phyloP scores from a whole-genome alignment of 169 alveolate species.

The Plasmodium gonderi region DNA sequence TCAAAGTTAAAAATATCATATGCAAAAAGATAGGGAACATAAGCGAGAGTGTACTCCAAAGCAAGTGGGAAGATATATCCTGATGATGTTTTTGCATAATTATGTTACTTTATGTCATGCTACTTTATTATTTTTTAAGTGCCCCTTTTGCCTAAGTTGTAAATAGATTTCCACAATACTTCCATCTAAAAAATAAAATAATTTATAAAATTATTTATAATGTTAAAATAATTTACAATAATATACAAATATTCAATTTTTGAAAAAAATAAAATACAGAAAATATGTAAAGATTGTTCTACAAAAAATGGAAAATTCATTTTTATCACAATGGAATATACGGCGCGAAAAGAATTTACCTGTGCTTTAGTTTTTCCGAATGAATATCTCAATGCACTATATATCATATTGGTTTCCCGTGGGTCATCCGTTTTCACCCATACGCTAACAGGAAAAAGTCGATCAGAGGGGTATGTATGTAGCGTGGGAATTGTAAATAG shows the following conservation, averaged over 20 bases:
- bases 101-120: background rate
- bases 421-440: slow-evolving; percentile 75
- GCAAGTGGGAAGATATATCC: too few relatives aligned
- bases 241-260: background rate
- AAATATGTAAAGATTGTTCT: background rate
- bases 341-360: background rate
- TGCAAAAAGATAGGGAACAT: slow-evolving; percentile 36
- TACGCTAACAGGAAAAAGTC: slow-evolving; percentile 26
- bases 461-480: background rate
- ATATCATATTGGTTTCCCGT: slow-evolving; percentile 46
- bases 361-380: slow-evolving; percentile 65
- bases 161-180: slow-evolving; percentile 73
- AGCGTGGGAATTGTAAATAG: background rate
- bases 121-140: slow-evolving; percentile 10
- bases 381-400: slow-evolving; percentile 30
- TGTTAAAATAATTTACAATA: background rate
- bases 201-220: slow-evolving; percentile 16
- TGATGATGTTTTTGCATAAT: background rate
- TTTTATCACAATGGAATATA: background rate
- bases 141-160: slow-evolving; percentile 33
- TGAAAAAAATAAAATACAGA: background rate
- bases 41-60: background rate
- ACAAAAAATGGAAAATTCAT: background rate
- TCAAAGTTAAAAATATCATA: slow-evolving; percentile 61
- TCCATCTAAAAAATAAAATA: slow-evolving; percentile 38